A percentile compares a stretch with the other conserved stretches of the same genome.
phyloP scores from a whole-genome alignment of 495 filamentous ascomycete species.

The Neurospora sp. region DNA sequence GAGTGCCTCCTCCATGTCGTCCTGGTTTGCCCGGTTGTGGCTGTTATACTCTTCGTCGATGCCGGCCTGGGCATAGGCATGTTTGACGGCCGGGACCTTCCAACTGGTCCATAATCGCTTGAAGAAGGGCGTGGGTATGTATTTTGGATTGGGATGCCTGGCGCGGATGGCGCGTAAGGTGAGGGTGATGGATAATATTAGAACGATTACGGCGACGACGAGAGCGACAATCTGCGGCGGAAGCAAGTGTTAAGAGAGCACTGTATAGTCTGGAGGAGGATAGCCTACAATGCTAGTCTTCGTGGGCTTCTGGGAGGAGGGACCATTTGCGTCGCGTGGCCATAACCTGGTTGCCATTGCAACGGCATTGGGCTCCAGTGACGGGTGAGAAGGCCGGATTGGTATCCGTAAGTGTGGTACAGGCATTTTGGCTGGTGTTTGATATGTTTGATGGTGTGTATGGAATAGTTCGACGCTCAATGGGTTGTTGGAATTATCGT shows the following conservation, averaged over 20 bases:
- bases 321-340: neutral
- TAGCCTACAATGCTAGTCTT: constrained; percentile 4
- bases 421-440: constrained; percentile 4
- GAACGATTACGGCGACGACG: constrained; percentile 12
- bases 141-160: constrained; percentile 40
- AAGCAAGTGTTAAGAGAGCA: neutral
- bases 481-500: neutral
- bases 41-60: constrained; percentile 15
- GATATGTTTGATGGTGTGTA: neutral
- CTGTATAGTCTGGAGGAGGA: neutral
- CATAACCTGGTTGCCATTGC: constrained; percentile 1
- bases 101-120: constrained; percentile 54
- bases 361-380: neutral
- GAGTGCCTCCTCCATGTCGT: constrained; percentile 8
- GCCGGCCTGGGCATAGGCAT: constrained; percentile 14
- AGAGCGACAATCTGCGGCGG: constrained; percentile 10
- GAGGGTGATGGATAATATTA: constrained; percentile 9
- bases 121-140: constrained; percentile 45
- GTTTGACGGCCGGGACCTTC: constrained; percentile 24
- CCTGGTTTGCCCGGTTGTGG: constrained; percentile 15
- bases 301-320: constrained; percentile 1
- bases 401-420: constrained; percentile 8
- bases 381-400: constrained; percentile 2
- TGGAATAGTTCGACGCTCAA: neutral
- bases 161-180: constrained; percentile 9